phyloP scores from a whole-genome alignment of 2,329 filamentous ascomycete genomes.

The Calonectria montana region DNA sequence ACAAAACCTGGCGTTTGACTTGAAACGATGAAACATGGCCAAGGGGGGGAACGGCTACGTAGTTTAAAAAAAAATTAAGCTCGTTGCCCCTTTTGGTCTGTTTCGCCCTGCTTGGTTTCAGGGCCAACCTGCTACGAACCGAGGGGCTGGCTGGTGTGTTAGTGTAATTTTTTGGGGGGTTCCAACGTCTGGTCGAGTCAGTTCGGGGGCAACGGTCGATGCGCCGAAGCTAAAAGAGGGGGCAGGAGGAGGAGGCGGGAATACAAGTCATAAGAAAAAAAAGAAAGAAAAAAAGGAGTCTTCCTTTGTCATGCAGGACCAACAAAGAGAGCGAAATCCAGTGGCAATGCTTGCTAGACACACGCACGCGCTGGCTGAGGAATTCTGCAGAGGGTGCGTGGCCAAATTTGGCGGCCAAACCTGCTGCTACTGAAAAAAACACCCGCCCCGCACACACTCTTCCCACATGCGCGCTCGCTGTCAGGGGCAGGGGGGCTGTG shows the following conservation, averaged over 20 bases:
- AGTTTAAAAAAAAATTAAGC: background rate
- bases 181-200: constrained; percentile 1
- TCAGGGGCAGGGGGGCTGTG: background rate
- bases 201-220: background rate
- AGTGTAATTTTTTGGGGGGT: background rate
- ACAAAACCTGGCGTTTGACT: background rate
- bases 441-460: background rate
- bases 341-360: background rate
- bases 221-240: background rate
- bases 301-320: background rate
- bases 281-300: background rate
- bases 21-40: background rate
- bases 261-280: background rate
- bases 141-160: background rate
- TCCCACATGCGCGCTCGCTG: background rate
- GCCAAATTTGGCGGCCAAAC: too few species aligned
- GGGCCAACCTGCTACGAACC: background rate
- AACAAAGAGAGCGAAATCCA: background rate
- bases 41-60: background rate
- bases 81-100: background rate
- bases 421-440: background rate
- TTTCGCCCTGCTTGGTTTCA: background rate
- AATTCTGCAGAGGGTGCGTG: too few species aligned
- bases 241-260: background rate
- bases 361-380: background rate